Evolutionary conservation across 2,329 filamentous ascomycete species (phyloP).

Genomic region (Alternaria panax): DNA sequence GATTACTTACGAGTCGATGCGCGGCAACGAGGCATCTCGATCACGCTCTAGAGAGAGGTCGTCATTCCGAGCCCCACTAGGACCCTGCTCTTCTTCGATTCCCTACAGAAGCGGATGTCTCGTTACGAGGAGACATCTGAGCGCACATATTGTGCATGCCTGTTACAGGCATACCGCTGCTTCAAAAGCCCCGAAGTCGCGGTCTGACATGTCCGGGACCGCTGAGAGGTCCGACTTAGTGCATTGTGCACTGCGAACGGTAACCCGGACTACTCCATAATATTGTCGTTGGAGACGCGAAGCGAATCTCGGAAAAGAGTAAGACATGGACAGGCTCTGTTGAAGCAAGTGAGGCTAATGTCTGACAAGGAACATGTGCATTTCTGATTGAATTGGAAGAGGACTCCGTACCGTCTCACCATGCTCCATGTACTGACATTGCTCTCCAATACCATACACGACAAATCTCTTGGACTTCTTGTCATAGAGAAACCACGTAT

Average conservation of each 20-base stretch:
- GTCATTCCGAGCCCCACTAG: constrained; percentile 2
- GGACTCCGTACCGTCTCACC: neutral
- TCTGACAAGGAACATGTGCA: neutral
- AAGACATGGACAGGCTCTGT: neutral
- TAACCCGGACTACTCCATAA: neutral
- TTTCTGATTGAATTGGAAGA: constrained; percentile 3
- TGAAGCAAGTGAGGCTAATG: neutral
- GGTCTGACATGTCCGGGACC: constrained; percentile 7
- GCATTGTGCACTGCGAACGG: neutral
- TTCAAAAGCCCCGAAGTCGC: constrained; percentile 1
- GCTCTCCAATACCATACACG: neutral
- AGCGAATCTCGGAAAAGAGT: neutral
- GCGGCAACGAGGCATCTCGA: neutral
- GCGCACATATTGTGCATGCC: neutral
- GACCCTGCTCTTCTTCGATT: constrained; percentile 1
- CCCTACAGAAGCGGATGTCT: constrained; percentile 6
- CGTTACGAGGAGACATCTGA: constrained; percentile 2
- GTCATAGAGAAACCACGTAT: neutral
- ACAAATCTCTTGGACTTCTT: constrained; percentile 1
- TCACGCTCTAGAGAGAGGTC: neutral
- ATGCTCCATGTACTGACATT: neutral
- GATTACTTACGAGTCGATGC: neutral
- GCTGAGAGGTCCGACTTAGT: neutral
- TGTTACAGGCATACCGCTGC: neutral
- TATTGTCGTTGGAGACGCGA: neutral